Evolutionary conservation across 441 rosid genomes (phyloP).

Genomic region (Erodium chrysanthum): DNA sequence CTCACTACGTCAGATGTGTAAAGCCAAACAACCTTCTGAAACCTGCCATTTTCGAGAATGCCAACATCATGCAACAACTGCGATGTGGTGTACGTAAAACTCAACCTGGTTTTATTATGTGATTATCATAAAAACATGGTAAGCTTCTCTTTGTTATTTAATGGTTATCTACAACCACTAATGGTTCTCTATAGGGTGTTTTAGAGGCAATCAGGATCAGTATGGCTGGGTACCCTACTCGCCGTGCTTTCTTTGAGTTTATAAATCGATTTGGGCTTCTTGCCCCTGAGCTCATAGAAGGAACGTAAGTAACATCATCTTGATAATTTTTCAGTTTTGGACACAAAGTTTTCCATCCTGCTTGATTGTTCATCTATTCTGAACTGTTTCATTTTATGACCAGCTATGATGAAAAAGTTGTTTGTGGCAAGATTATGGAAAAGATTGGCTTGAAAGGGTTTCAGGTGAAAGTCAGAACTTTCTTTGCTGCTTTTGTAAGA

Average conservation of each 20-base stretch:
- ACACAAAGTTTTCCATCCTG: background rate
- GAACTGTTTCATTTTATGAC: constrained; percentile 15
- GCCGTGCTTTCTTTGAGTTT: constrained; percentile 60
- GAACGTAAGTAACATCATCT: constrained; percentile 42
- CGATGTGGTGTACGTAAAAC: constrained; percentile 75
- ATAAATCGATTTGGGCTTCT: constrained; percentile 63
- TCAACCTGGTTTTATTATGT: constrained; percentile 12
- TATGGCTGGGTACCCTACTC: constrained; percentile 76
- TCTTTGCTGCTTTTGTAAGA: background rate
- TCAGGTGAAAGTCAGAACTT: constrained; percentile 34
- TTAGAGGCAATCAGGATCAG: constrained; percentile 74
- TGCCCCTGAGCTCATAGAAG: constrained; percentile 59
- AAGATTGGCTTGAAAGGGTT: constrained; percentile 61
- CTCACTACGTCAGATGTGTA: constrained; percentile 90
- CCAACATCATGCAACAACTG: constrained; percentile 69
- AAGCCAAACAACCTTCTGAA: constrained; percentile 70
- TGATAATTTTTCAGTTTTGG: background rate
- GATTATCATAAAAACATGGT: constrained; percentile 12
- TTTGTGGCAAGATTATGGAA: constrained; percentile 57
- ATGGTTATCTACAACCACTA: constrained; percentile 5
- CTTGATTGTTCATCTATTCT: background rate
- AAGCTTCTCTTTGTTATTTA: constrained; percentile 18
- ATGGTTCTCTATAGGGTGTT: constrained; percentile 57
- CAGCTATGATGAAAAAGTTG: constrained; percentile 56
- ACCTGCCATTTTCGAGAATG: constrained; percentile 59